Conservation (phyloP, 2,329 filamentous ascomycete species). For the Xylariaceae sp. region DNA sequence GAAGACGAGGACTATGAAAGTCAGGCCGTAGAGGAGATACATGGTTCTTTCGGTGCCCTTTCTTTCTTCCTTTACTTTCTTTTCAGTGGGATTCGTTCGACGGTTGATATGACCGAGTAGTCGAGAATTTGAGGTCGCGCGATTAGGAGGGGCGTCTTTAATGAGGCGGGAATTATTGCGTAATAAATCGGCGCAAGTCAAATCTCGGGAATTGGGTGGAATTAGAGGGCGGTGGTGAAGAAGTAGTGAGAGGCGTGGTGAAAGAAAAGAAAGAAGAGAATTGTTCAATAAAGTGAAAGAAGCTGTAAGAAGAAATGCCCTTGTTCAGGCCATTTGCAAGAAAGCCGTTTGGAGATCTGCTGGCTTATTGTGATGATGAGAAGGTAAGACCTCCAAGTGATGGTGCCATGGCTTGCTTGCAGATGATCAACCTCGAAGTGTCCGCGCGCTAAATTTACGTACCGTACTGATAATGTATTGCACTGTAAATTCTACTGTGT, state of each 20-base stretch:
- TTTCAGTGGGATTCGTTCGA: background rate
- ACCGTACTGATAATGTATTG: background rate
- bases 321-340: constrained; percentile 16
- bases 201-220: constrained; percentile 1
- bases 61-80: background rate
- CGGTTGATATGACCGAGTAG: background rate
- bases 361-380: constrained; percentile 1
- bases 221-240: background rate
- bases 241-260: background rate
- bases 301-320: background rate
- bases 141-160: too few species aligned
- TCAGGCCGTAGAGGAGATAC: constrained; percentile 74
- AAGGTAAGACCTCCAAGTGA: background rate
- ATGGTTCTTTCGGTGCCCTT: constrained; percentile 21
- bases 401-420: too few species aligned
- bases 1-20: constrained; percentile 63
- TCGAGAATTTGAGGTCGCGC: too few species aligned
- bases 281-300: constrained; percentile 6
- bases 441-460: background rate
- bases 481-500: too few species aligned
- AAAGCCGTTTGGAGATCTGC: background rate
- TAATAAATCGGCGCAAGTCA: background rate
- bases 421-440: too few species aligned
- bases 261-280: background rate
- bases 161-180: too few species aligned